Evolutionary conservation across 2,329 filamentous ascomycete genomes (phyloP).

Genomic region (Cercospora sesami): DNA sequence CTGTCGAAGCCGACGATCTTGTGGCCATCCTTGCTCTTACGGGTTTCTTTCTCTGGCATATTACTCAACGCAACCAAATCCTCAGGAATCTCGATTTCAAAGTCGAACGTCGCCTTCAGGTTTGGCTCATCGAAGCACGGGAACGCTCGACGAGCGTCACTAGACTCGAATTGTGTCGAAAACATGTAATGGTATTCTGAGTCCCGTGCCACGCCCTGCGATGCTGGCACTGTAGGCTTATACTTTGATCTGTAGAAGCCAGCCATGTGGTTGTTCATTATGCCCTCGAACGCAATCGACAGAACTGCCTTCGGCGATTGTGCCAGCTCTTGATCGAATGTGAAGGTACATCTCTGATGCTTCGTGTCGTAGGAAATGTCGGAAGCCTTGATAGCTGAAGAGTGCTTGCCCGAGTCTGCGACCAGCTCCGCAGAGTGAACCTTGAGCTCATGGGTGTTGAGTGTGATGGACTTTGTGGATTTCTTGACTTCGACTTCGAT

Average conservation of each 20-base stretch:
- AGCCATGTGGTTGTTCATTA: conserved; percentile 89
- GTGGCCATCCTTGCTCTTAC: conserved; percentile 63
- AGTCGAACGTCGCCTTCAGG: conserved; percentile 92
- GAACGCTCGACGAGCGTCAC: conserved; percentile 90
- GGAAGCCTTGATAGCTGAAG: conserved; percentile 60
- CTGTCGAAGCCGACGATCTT: conserved; percentile 75
- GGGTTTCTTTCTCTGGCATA: conserved; percentile 81
- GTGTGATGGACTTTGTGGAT: conserved; percentile 70
- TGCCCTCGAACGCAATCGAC: conserved; percentile 73
- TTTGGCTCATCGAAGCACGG: conserved; percentile 98
- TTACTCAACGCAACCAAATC: conserved; percentile 90
- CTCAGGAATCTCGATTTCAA: conserved; percentile 85
- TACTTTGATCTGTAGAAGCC: conserved; percentile 95
- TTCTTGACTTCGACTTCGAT: conserved; percentile 74
- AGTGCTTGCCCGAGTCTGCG: conserved; percentile 58
- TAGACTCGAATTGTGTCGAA: conserved; percentile 96
- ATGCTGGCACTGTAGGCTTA: conserved; percentile 71
- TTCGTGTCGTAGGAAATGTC: conserved; percentile 77
- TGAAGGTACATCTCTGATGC: conserved; percentile 77
- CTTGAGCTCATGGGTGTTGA: conserved; percentile 85
- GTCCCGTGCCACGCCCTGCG: conserved; percentile 74
- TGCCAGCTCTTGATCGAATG: conserved; percentile 71
- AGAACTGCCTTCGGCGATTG: conserved; percentile 66
- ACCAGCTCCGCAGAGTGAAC: conserved; percentile 67
- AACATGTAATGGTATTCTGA: conserved; percentile 65